phyloP scores from a whole-genome alignment of 441 rosid genomes.

The Erodium trifolium region DNA sequence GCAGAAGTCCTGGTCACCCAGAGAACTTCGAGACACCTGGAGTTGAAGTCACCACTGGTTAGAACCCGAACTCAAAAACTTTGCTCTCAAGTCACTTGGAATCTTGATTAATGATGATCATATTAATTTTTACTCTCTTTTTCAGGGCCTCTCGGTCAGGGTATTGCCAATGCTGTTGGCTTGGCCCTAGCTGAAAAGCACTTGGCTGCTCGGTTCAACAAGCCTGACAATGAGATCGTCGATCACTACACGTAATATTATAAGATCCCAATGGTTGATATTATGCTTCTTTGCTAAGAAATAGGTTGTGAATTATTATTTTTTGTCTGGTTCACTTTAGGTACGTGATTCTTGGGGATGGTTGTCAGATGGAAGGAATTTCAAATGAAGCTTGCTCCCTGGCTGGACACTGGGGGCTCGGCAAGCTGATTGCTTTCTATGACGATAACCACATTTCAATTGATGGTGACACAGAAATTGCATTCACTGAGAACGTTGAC shows the following conservation, averaged over 20 bases:
- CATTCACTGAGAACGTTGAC: slow-evolving; percentile 77
- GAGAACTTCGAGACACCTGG: slow-evolving; percentile 99
- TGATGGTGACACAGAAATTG: slow-evolving; percentile 85
- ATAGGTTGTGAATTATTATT: slow-evolving; percentile 2
- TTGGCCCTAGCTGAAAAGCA: slow-evolving; percentile 96
- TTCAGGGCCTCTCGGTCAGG: slow-evolving; percentile 99
- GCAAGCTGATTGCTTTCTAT: slow-evolving; percentile 83
- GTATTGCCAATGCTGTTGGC: slow-evolving; percentile 94
- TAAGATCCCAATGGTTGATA: background rate
- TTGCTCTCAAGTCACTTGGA: background rate
- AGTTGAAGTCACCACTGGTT: slow-evolving; percentile 97
- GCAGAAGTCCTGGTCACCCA: slow-evolving; percentile 98
- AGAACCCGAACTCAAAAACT: slow-evolving; percentile 16
- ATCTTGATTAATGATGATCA: background rate
- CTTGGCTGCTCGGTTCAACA: slow-evolving; percentile 94
- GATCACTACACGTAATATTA: slow-evolving; percentile 79
- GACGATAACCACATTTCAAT: slow-evolving; percentile 95
- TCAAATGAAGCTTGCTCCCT: slow-evolving; percentile 77
- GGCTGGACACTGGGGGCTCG: slow-evolving; percentile 92
- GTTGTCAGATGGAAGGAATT: slow-evolving; percentile 93
- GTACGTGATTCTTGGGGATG: slow-evolving; percentile 70
- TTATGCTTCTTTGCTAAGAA: background rate
- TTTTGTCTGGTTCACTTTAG: slow-evolving; percentile 22
- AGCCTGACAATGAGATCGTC: slow-evolving; percentile 76
- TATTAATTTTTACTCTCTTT: background rate